These are phyloP conservation scores for Grigorovia jiainica DNA, from an alignment of 805 yeast species.

Conservation along the genomic window DNA sequence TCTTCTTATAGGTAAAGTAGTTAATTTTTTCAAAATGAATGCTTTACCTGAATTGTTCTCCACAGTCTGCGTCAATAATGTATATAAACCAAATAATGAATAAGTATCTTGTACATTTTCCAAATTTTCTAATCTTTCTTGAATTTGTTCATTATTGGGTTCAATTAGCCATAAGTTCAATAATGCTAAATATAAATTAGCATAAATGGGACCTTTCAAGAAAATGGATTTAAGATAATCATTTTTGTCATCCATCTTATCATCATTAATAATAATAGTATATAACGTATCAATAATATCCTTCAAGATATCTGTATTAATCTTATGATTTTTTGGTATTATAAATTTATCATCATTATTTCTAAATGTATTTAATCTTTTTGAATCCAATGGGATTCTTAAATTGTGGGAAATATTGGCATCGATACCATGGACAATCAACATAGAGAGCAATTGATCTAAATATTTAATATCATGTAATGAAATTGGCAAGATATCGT, in stretches of 20 bases:
- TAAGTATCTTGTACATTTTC: constrained; percentile 53
- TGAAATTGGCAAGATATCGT: constrained; percentile 48
- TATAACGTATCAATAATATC: constrained; percentile 15
- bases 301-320: constrained; percentile 7
- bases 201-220: constrained; percentile 55
- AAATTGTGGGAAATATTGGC: constrained; percentile 47
- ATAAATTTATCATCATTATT: constrained; percentile 15
- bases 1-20: constrained; percentile 46
- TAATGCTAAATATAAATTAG: constrained; percentile 46
- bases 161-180: constrained; percentile 21
- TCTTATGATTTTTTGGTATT: constrained; percentile 14
- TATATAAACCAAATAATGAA: constrained; percentile 51
- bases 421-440: constrained; percentile 65
- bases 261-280: constrained; percentile 10
- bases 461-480: constrained; percentile 77
- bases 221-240: constrained; percentile 32
- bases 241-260: constrained; percentile 5
- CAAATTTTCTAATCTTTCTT: constrained; percentile 17
- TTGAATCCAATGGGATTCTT: constrained; percentile 55
- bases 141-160: constrained; percentile 26
- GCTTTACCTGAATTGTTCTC: constrained; percentile 38
- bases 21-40: constrained; percentile 41
- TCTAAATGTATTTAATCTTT: constrained; percentile 45
- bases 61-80: constrained; percentile 44
- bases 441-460: constrained; percentile 50